A percentile compares a stretch with the other conserved stretches of the same genome.
phyloP scores from a whole-genome alignment of 2,329 filamentous ascomycete species.

The Fusarium guadeloupense region DNA sequence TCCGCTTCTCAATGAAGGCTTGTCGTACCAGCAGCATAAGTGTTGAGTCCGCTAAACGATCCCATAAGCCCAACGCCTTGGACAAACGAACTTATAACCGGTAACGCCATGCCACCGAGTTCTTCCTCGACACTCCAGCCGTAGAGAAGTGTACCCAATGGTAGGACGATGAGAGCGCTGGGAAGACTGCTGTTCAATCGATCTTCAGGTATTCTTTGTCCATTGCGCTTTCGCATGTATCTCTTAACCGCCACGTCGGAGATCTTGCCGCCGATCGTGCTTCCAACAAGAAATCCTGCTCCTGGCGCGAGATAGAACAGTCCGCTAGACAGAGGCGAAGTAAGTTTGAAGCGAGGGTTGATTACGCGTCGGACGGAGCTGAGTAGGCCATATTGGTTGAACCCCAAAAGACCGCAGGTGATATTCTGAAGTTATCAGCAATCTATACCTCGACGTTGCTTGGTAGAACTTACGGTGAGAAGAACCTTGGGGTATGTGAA shows the following conservation, averaged over 20 bases:
- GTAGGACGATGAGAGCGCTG: conserved; percentile 46
- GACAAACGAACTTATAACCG: conserved; percentile 47
- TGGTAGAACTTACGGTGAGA: conserved; percentile 25
- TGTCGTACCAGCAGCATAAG: conserved; percentile 50
- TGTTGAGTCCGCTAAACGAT: conserved; percentile 52
- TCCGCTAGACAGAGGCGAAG: conserved; percentile 68
- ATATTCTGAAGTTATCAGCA: conserved; percentile 31
- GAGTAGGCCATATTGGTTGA: conserved; percentile 61
- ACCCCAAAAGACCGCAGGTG: conserved; percentile 38
- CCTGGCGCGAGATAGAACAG: conserved; percentile 77
- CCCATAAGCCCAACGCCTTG: conserved; percentile 49
- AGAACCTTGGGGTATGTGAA: conserved; percentile 38
- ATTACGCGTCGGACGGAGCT: conserved; percentile 73
- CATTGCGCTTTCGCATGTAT: conserved; percentile 51
- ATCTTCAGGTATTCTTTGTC: conserved; percentile 45
- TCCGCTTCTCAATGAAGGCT: rapidly evolving
- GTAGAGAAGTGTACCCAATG: conserved; percentile 46
- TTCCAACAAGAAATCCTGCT: conserved; percentile 70
- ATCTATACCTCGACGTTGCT: rapidly evolving
- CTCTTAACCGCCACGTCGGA: conserved; percentile 53
- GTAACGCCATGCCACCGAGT: conserved; percentile 48
- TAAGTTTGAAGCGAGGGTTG: conserved; percentile 74
- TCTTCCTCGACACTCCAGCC: conserved; percentile 49
- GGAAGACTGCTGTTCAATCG: conserved; percentile 46
- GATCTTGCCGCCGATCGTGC: conserved; percentile 68